phyloP scores from a whole-genome alignment of 805 yeast genomes.

The Sugiyamaella mastotermitis region DNA sequence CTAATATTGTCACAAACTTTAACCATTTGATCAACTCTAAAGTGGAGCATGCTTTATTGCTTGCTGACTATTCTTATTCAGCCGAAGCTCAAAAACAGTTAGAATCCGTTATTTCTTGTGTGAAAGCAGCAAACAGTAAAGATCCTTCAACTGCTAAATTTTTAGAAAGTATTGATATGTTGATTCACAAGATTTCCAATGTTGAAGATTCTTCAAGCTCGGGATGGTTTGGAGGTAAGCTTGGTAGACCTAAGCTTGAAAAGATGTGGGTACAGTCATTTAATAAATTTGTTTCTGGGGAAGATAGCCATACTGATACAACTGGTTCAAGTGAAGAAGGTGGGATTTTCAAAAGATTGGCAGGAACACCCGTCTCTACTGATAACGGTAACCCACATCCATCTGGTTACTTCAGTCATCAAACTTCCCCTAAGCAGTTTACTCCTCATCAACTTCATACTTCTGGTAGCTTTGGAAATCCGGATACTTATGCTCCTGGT shows the following conservation, averaged over 20 bases:
- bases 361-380: conserved; percentile 20
- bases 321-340: conserved; percentile 16
- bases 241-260: conserved; percentile 50
- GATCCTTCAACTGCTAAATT: conserved; percentile 24
- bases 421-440: conserved; percentile 7
- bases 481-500: not conserved
- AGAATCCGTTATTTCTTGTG: conserved; percentile 41
- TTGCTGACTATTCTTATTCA: conserved; percentile 61
- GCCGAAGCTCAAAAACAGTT: conserved; percentile 57
- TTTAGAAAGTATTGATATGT: not conserved
- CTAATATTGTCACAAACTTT: conserved; percentile 22
- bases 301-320: conserved; percentile 38
- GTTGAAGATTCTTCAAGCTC: conserved; percentile 17
- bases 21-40: conserved; percentile 57
- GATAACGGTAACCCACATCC: conserved; percentile 1
- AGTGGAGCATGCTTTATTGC: conserved; percentile 57
- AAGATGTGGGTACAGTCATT: conserved; percentile 84
- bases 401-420: not conserved
- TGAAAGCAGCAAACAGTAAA: conserved; percentile 30
- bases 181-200: not conserved
- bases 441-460: not conserved
- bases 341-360: conserved; percentile 25
- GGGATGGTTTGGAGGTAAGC: conserved; percentile 66
- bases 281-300: conserved; percentile 80
- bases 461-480: conserved; percentile 1